These are phyloP conservation scores for Neocatenulostroma microsporum DNA, from an alignment of 2,329 filamentous ascomycete genomes.

Conservation along the genomic window DNA sequence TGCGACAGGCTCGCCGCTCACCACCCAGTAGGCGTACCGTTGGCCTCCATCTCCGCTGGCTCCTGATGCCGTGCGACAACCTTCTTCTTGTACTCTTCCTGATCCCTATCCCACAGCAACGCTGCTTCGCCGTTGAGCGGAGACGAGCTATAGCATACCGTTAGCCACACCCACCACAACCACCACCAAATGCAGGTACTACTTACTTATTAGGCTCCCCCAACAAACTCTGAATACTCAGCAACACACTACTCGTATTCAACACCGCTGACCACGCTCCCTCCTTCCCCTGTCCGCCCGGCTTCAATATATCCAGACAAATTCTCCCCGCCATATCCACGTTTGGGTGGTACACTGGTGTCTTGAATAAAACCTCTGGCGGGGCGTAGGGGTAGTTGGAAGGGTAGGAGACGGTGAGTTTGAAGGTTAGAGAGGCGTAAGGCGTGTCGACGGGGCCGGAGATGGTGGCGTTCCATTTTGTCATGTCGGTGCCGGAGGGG, in stretches of 20 bases:
- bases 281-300: conserved; percentile 24
- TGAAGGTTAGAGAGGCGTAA: conserved; percentile 80
- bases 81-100: conserved; percentile 73
- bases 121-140: conserved; percentile 95
- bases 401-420: conserved; percentile 86
- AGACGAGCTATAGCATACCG: conserved; percentile 59
- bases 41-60: conserved; percentile 39
- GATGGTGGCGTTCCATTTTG: conserved; percentile 91
- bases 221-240: conserved; percentile 89
- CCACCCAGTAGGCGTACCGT: conserved; percentile 5
- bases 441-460: conserved; percentile 84
- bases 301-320: conserved; percentile 92
- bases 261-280: conserved; percentile 99
- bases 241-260: conserved; percentile 86
- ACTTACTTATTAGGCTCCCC: conserved; percentile 97
- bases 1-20: no score
- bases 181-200: no score
- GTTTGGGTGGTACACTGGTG: conserved; percentile 97
- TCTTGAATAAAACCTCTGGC: conserved; percentile 92
- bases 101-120: conserved; percentile 87
- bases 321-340: conserved; percentile 96
- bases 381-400: conserved; percentile 87
- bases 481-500: conserved; percentile 82
- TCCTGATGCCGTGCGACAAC: conserved; percentile 58
- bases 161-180: no score